These are phyloP conservation scores for Skeletonema grethae DNA, from an alignment of 108 stramenopile genomes.

Conservation along the genomic window DNA sequence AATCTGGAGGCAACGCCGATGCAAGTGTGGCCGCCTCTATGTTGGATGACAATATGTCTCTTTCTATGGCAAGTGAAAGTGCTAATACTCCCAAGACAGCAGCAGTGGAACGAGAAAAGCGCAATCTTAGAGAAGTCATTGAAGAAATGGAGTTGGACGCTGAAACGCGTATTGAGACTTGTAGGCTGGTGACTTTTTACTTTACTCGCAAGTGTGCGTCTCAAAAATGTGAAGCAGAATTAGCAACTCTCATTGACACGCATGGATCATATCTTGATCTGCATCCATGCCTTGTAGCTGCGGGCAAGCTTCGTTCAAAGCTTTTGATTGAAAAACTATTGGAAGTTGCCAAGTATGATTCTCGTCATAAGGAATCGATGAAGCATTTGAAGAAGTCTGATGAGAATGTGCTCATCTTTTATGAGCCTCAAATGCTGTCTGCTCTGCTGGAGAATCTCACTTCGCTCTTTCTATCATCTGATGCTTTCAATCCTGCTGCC, in stretches of 20 bases:
- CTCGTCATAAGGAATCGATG: conserved; percentile 67
- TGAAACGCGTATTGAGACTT: conserved; percentile 80
- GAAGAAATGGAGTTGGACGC: conserved; percentile 74
- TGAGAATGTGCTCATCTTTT: conserved; percentile 51
- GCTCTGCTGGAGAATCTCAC: conserved; percentile 58
- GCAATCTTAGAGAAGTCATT: conserved; percentile 61
- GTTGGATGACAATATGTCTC: conserved; percentile 47
- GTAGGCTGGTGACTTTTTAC: conserved; percentile 80
- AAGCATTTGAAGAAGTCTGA: conserved; percentile 55
- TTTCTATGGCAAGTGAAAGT: conserved; percentile 60
- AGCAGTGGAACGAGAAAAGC: conserved; percentile 27
- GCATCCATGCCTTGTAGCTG: conserved; percentile 60
- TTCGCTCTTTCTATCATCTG: conserved; percentile 27
- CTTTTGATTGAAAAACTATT: conserved; percentile 54
- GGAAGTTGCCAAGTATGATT: conserved; percentile 66
- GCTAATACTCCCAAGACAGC: conserved; percentile 10
- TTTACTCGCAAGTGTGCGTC: conserved; percentile 60
- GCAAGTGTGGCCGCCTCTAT: conserved; percentile 40
- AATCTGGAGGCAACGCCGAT: conserved; percentile 25
- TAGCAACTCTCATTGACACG: conserved; percentile 57
- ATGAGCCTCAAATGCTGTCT: conserved; percentile 77
- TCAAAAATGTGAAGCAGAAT: conserved; percentile 26
- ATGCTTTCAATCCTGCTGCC: conserved; percentile 35
- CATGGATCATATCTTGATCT: conserved; percentile 84
- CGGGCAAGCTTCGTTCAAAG: conserved; percentile 55